Evolutionary conservation across 805 yeast species (phyloP), one percentile per base, ranked within the genome.

Genomic region (Tetrapisispora nanseiensis): DNA sequence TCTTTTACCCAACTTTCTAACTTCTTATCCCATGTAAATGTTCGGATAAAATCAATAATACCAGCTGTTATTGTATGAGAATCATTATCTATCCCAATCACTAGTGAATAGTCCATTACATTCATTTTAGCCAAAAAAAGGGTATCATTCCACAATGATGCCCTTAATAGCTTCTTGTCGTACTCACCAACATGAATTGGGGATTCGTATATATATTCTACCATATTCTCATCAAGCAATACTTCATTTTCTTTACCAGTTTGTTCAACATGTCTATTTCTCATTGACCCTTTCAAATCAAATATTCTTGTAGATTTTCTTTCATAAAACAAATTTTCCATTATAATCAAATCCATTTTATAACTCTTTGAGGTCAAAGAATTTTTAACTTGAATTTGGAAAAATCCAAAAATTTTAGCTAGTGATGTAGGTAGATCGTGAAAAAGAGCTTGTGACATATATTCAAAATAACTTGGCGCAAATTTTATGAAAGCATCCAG

Each of bases 1-100:
- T 95, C 98, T 59, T 92, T 92, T 29, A 92, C 98, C 98, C 98
- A 92, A 59, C 95, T 87, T 60, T 92, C 99, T 22, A 92, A 76
- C 62, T 89, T 92, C 63, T 92, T 92, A 56, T 92, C 99, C 99
- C 99, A 92, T 0, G 99, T 92, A 55, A 90, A 92, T 0, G 98
- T 87, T 45, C 99, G 66, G 34, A 92, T 79, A 69, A 94, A 92
- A 61, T 92, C 83, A 46, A 92, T 89, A 32, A 92, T 89, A 3
- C 99, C 99, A 12, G 89, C 95, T 16, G 87, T 86, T 29, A 92
- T 68, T 42, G 80, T 80, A 40, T 74, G 72, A 47, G 74, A 74
- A 19, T 75, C 72, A 38, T 63, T 67, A 57, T 92, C 95, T 32
- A 92, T 85, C 0, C 97, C 99, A 46, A 92, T 81, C 9, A 92